These are phyloP conservation scores for Neopestalotiopsis sp. DNA, from an alignment of 2,329 filamentous ascomycete species.

Conservation along the genomic window DNA sequence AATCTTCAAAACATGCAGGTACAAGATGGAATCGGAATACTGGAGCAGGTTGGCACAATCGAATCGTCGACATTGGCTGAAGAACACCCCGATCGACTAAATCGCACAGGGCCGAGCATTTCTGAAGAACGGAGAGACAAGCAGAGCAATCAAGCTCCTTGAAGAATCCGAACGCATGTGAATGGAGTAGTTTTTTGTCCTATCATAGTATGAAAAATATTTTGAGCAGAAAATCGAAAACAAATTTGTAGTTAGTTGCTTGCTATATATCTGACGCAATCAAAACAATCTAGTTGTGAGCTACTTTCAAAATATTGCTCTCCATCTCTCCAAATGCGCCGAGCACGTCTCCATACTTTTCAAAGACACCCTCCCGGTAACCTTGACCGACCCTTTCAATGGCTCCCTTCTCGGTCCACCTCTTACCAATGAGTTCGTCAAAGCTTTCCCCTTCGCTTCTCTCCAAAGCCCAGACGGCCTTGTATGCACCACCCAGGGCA, in stretches of 20 bases:
- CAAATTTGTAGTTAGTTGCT: background rate
- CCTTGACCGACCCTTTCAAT: conserved; percentile 84
- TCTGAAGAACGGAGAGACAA: too few relatives aligned
- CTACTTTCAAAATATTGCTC: conserved; percentile 33
- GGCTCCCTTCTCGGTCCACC: conserved; percentile 87
- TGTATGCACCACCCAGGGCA: conserved; percentile 91
- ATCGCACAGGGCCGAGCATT: too few relatives aligned
- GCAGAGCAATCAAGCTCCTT: too few relatives aligned
- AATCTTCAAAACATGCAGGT: too few relatives aligned
- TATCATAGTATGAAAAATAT: too few relatives aligned
- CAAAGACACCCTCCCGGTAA: conserved; percentile 76
- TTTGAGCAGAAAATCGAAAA: background rate
- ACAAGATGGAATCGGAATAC: too few relatives aligned
- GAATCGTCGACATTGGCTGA: too few relatives aligned
- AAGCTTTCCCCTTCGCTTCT: conserved; percentile 73
- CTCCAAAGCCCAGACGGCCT: conserved; percentile 92
- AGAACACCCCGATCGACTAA: too few relatives aligned
- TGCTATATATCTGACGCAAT: background rate
- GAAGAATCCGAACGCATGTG: too few relatives aligned
- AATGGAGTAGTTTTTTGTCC: too few relatives aligned
- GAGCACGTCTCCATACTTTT: conserved; percentile 77
- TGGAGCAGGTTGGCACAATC: too few relatives aligned
- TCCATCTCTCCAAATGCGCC: conserved; percentile 53
- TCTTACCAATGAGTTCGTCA: conserved; percentile 80
- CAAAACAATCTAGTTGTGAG: conserved; percentile 30